Evolutionary conservation across 129 eudicot genomes (phyloP), one percentile per base, ranked within the genome.

Genomic region (Flaveria sonorensis): DNA sequence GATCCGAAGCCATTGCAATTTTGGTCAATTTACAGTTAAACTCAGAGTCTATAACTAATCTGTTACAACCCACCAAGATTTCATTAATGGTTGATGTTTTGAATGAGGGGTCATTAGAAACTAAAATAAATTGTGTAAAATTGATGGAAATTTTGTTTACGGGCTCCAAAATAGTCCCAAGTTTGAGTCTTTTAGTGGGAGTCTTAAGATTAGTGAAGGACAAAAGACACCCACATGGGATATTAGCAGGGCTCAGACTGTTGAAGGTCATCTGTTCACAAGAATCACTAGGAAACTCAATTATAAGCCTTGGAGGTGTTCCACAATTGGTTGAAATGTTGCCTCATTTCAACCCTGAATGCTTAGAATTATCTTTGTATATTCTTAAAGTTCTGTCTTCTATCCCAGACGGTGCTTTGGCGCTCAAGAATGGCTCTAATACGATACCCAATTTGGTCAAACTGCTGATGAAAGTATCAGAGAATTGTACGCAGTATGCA

Each of bases 91-190:
- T 87, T 43, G 96, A 92, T 78, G 83, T 87, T 65, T 80, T 92
- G 84, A 92, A 92, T 46, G 96, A 92, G 77, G 96, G 97, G 11
- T 87, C 90, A 8, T 75, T 84, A 12, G 92, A 92, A 36, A 87
- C 97, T 26, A 92, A 89, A 70, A 71, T 89, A 10, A 87, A 87
- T 11, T 59, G 65, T 59, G 65, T 23, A 3, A 59, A 26, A 59
- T 21, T 59, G 65, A 59, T 59, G 65, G 65, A 23, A 59, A 59
- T 5, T 21, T 57, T 57, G 15, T 57, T 57, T 57, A 57, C 10
- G 3, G 32, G 32, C 30, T 57, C 64, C 10, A 2, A 57, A 57
- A 57, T 28, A 20, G 64, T 57, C 64, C 64, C 64, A 21, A 57
- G 64, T 57, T 57, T 57, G 64, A 57, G 64, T 21, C 64, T 57